Evolutionary conservation across 2,329 filamentous ascomycete genomes (phyloP), one percentile per base, ranked within the genome.

Genomic region (Exophiala sideris): DNA sequence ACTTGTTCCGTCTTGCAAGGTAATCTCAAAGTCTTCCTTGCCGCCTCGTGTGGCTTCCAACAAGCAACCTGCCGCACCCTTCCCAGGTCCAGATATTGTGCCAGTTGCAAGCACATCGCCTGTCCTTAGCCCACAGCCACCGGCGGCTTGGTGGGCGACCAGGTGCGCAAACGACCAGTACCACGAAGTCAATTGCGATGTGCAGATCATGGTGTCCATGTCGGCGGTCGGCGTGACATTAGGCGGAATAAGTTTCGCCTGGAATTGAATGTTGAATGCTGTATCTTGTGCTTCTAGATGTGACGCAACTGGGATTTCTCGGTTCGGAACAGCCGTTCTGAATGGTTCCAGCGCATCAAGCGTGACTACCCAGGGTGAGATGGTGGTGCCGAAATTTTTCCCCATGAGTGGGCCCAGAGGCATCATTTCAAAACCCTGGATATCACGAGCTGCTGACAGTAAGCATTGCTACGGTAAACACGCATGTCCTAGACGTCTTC

Each of bases 331-430:
- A 6, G 35, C 1, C 35, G 16, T 16, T 7, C n/a, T 20, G 35
- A 60, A 58, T 8, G 44, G 20, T n/a, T 70, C 68, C 24, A 85
- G 62, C 0, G 83, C 82, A 41, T 84, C 81, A 0, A 79, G 70
- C 0, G 81, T 81, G 3, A 85, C 67, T 20, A 85, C 68, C 83
- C 82, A 86, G 0, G 83, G 80, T 0, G 77, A 80, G 14, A 85
- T 76, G 1, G 74, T 76, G 0, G 81, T 85, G 4, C 75, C 76
- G 32, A 84, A 81, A 24, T 76, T 79, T 65, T 85, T 86, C 1
- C 76, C 76, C 49, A 83, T 81, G 56, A 84, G 76, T 0, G 82
- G 82, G 0, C 82, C 83, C 0, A 84, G 67, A 0, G 82, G 82
- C 2, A 71, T 71, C 81, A 85, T 85, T 60, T 86, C 83, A 18